Base-by-base conservation (phyloP, 805 yeast genomes). In the Metschnikowia cerradonensis region DNA sequence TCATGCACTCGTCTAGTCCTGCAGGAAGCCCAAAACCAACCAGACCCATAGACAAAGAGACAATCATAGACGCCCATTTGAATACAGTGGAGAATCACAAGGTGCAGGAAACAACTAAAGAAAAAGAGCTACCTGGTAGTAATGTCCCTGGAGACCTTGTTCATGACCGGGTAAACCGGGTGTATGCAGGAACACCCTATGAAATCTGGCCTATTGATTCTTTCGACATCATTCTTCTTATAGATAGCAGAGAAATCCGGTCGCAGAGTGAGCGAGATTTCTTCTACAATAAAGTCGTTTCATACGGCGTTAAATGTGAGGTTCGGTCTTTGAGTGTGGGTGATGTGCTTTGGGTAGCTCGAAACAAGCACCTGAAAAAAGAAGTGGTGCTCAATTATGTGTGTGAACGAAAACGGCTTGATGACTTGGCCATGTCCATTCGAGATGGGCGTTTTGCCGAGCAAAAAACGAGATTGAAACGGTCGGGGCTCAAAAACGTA, bases 271-370 rank as follows among this genome's bases (percentile, higher is more conserved):
- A 91, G 40, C 74, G 97, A 13, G 85, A 81, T 49, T 90, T 80
- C 64, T 90, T 94, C 61, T 67, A 74, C 1, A 75, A 72, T 2
- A 79, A 84, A 38, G 70, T 92, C 15, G 62, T 60, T 0, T 66
- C 72, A 17, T 62, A 72, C 8, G 84, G 83, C 0, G 71, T 86
- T 1, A 65, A 68, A 3, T 72, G 80, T 46, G 84, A 80, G 19
- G 79, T 77, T 0, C 66, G 80, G 44, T 72, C 88, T 1, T 71
- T 94, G 30, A 70, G 94, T 0, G 80, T 91, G 2, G 98, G 99
- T 5, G 99, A 94, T 70, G 85, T 86, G 0, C 55, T 86, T 8
- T 94, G 98, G 99, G 75, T 90, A 2, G 99, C 97, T 0, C 77
- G 78, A 50, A 79, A 90, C 60, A 78, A 71, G 47, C 58, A 52